phyloP scores from a whole-genome alignment of 768 basidiomycete species.

The Serendipita indica region DNA sequence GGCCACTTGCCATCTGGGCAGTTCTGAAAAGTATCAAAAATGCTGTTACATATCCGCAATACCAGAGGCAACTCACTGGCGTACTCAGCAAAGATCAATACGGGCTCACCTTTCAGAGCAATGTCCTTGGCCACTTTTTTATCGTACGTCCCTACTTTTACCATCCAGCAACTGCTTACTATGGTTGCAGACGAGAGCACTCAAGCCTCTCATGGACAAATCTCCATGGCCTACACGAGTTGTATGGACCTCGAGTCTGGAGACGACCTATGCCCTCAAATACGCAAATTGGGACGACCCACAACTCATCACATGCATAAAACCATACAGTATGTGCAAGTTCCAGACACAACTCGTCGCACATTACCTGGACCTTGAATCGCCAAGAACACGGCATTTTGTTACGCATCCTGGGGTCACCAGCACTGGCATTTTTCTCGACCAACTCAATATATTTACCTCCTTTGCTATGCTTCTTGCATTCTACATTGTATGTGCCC shows the following conservation, averaged over 20 bases:
- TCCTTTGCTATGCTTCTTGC: background rate
- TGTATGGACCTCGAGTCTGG: constrained; percentile 67
- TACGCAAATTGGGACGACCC: constrained; percentile 51
- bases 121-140: constrained; percentile 67
- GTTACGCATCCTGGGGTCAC: constrained; percentile 56
- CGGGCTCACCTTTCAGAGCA: constrained; percentile 75
- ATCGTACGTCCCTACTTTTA: constrained; percentile 35
- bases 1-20: constrained; percentile 32
- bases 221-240: constrained; percentile 36
- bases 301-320: constrained; percentile 46
- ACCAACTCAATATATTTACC: constrained; percentile 10
- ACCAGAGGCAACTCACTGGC: constrained; percentile 42
- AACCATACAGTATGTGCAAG: constrained; percentile 58
- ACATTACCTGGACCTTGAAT: constrained; percentile 17
- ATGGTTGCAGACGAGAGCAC: constrained; percentile 42
- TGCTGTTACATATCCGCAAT: constrained; percentile 40
- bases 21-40: constrained; percentile 31
- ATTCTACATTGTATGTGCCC: constrained; percentile 10
- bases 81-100: constrained; percentile 51
- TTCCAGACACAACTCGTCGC: constrained; percentile 64
- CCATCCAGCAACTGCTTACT: constrained; percentile 2
- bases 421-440: constrained; percentile 37
- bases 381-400: constrained; percentile 36
- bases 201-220: constrained; percentile 36
- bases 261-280: constrained; percentile 27